A percentile compares a stretch with the other conserved stretches of the same genome.
Conservation (phyloP, 1,284 basidiomycete species). For the Volvariella surrecta region DNA sequence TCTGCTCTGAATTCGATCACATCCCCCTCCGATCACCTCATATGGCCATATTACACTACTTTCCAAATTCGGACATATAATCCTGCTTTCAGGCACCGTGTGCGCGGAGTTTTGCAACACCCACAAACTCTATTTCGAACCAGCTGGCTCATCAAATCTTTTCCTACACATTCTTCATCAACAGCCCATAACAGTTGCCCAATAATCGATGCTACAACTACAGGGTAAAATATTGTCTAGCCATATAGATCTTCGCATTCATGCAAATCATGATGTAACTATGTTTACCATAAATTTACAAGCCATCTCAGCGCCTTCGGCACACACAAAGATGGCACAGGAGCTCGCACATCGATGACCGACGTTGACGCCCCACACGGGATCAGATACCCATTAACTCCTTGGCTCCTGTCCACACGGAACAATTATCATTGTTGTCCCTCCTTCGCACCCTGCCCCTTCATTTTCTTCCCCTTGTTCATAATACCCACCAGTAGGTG, state of each 20-base stretch:
- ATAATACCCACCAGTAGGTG: conserved; percentile 55
- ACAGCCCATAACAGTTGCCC: too few species aligned
- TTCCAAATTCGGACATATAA: conserved; percentile 6
- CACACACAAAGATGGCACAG: too few species aligned
- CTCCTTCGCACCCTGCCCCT: conserved; percentile 3
- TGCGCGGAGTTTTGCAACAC: conserved; percentile 6
- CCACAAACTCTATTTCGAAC: conserved; percentile 1
- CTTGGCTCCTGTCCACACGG: too few species aligned
- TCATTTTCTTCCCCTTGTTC: conserved; percentile 29
- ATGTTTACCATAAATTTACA: too few species aligned
- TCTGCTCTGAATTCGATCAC: conserved; percentile 5
- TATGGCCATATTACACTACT: conserved; percentile 13
- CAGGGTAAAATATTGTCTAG: background rate
- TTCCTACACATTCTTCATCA: background rate
- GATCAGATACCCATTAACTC: too few species aligned
- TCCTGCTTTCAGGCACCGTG: conserved; percentile 1
- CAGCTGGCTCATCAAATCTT: background rate
- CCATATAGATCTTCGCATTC: background rate
- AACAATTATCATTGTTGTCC: too few species aligned
- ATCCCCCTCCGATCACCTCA: conserved; percentile 1
- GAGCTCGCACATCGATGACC: too few species aligned
- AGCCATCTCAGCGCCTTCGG: too few species aligned
- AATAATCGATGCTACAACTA: background rate
- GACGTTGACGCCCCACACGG: too few species aligned
- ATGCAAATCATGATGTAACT: too few species aligned